Evolutionary conservation across 192 early-diverging fungal genomes (phyloP), one percentile per base, ranked within the genome.

Genomic region (Dissophora ornata): DNA sequence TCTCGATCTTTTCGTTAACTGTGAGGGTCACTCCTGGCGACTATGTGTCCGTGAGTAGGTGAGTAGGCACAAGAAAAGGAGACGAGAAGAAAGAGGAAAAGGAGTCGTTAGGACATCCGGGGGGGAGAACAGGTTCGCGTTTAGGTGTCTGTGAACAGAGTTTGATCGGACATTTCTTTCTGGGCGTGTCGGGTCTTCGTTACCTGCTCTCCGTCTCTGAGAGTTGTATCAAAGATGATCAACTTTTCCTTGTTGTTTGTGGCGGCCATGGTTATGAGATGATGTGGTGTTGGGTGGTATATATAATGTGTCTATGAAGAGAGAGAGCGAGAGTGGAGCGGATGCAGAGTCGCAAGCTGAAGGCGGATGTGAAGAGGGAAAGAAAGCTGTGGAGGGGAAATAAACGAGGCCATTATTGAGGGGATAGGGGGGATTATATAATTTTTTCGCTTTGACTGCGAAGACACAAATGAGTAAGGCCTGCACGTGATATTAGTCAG

Each of bases 201-300:
- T 83, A 91, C 92, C 88, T 94, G 96, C 80, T 98, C 97, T 51
- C 97, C 97, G 74, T 98, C 97, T 66, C 97, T 90, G 25, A 98
- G 91, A 42, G 95, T 95, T 7, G 97, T 98, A 75, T 98, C 96
- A 69, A 97, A 97, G 63, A 98, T 89, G 66, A 97, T 93, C 5
- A 97, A 86, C 80, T 93, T 94, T 24, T 93, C 83, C 78, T 92
- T 85, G 49, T 70, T 70, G 33, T 25, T 55, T 45, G 40, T 40
- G 54, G 58, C 57, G 26, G 62, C 55, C 71, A 75, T 75, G 33
- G 28, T 57, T n/a, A n/a, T n/a, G n/a, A n/a, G n/a, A n/a, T n/a
- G n/a, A n/a, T n/a, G n/a, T n/a, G n/a, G n/a, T n/a, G n/a, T n/a
- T n/a, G n/a, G n/a, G n/a, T n/a, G n/a, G n/a, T n/a, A n/a, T n/a